Evolutionary conservation across 192 early-diverging fungal species (phyloP).

Genomic region (Funneliformis geosporum): DNA sequence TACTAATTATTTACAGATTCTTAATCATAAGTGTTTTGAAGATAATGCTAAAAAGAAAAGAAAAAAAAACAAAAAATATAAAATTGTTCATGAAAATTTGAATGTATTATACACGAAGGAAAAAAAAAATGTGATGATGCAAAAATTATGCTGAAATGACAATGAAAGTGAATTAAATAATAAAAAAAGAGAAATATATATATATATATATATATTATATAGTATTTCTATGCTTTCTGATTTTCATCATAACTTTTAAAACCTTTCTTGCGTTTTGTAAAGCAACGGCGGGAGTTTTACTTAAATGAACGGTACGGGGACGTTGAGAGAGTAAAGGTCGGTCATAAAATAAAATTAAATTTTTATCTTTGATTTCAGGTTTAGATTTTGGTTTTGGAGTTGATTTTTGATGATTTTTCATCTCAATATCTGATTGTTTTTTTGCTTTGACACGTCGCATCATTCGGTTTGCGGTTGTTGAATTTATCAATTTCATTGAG

Average conservation of each 20-base stretch:
- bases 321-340: not conserved
- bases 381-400: not conserved
- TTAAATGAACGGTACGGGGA: not conserved
- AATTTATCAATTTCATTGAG: constrained; percentile 1
- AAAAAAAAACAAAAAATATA: too few species aligned
- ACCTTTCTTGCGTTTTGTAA: not conserved
- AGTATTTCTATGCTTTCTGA: not conserved
- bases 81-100: too few species aligned
- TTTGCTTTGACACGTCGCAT: not conserved
- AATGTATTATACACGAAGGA: not conserved
- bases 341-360: not conserved
- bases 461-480: not conserved
- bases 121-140: not conserved
- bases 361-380: not conserved
- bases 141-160: too few species aligned
- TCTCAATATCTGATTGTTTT: not conserved
- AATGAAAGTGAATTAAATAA: not conserved
- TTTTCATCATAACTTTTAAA: not conserved
- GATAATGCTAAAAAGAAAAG: too few species aligned
- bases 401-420: not conserved
- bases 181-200: not conserved
- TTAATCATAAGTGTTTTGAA: too few species aligned
- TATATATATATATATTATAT: not conserved
- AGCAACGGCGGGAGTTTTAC: not conserved
- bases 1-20: too few species aligned